Percentiles rank a stretch among this genome's conserved stretches.
Conservation (phyloP, 495 filamentous ascomycete species). For the Aspergillus incahuasiensis region DNA sequence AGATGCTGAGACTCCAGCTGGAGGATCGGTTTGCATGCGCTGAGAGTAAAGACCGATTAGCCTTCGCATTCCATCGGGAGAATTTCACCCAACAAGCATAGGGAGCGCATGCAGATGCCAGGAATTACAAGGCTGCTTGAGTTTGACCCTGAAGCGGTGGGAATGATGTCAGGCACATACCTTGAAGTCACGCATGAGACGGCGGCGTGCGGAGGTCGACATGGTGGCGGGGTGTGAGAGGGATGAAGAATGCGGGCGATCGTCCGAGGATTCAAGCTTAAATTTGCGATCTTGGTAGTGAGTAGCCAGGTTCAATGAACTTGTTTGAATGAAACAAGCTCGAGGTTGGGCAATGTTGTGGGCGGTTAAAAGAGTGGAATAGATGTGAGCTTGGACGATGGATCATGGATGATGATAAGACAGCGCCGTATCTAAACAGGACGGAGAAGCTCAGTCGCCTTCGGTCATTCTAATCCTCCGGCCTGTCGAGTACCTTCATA, state of each 20-base stretch:
- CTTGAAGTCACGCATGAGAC: conserved; percentile 98
- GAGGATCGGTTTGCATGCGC: conserved; percentile 99
- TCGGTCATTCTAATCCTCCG: background rate
- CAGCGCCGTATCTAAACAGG: background rate
- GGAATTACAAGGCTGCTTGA: background rate
- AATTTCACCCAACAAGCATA: background rate
- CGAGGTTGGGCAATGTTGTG: too few relatives aligned
- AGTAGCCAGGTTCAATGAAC: background rate
- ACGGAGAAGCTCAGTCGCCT: background rate
- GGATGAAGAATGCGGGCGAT: background rate
- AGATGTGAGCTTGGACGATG: background rate
- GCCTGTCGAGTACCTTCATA: background rate
- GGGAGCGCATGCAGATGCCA: background rate
- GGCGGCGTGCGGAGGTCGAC: conserved; percentile 91
- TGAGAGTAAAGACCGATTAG: conserved; percentile 28
- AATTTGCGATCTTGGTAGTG: background rate
- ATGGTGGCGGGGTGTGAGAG: conserved; percentile 44
- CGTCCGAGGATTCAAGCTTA: background rate
- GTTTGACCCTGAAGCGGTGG: background rate
- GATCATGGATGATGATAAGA: background rate
- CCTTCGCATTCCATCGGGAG: background rate
- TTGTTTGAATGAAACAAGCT: background rate
- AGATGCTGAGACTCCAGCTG: conserved; percentile 93
- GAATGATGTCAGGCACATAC: conserved; percentile 43
- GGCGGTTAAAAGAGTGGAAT: background rate